Percentiles rank a stretch among this genome's conserved stretches.
phyloP scores from a whole-genome alignment of 306 rosid species.

The Vachellia pachyceras region DNA sequence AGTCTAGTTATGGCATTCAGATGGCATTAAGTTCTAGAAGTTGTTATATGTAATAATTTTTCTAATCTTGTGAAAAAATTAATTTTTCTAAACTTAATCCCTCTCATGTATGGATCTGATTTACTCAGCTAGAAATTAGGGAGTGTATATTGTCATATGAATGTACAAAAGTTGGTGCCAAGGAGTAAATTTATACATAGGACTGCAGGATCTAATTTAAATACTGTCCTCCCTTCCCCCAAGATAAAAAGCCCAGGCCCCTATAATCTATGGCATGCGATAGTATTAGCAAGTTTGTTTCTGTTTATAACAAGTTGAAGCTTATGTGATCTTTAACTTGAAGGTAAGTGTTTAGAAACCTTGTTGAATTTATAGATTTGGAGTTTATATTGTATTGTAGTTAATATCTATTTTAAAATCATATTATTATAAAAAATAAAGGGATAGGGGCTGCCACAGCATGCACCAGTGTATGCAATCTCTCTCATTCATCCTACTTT shows the following conservation, averaged over 20 bases:
- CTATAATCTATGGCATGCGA: neutral
- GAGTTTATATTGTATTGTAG: neutral
- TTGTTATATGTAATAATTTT: neutral
- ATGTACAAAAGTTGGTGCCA: neutral
- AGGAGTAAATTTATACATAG: neutral
- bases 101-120: neutral
- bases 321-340: too few relatives aligned
- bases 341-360: too few relatives aligned
- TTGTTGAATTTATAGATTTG: too few relatives aligned
- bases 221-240: neutral
- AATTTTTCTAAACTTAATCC: neutral
- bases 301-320: too few relatives aligned
- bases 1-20: constrained; percentile 88
- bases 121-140: neutral
- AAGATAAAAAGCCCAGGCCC: too few relatives aligned
- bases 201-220: neutral
- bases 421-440: too few relatives aligned
- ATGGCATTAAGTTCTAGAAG: constrained; percentile 84
- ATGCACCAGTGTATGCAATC: neutral
- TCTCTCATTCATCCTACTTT: neutral
- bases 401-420: neutral
- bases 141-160: neutral
- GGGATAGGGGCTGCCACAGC: neutral
- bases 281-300: too few relatives aligned
- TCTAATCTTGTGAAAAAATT: neutral